phyloP scores from a whole-genome alignment of 768 basidiomycete genomes.

The Xanthoconium stramineum region DNA sequence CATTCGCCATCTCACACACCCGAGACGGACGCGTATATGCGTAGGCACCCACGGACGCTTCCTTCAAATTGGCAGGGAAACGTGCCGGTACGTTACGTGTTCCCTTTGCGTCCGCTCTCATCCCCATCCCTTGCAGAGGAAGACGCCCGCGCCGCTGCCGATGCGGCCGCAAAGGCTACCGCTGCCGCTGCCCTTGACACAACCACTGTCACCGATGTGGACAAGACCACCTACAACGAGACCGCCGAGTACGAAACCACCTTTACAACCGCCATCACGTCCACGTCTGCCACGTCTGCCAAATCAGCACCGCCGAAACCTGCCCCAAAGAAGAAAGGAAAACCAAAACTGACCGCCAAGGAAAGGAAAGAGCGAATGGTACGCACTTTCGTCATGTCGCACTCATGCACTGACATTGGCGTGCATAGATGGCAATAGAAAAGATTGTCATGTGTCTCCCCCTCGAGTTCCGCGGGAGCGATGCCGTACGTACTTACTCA shows the following conservation, averaged over 20 bases:
- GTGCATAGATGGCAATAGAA: constrained; percentile 55
- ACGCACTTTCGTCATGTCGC: constrained; percentile 17
- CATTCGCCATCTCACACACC: neutral
- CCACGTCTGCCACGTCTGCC: constrained; percentile 36
- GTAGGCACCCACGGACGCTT: constrained; percentile 59
- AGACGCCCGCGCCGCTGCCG: constrained; percentile 47
- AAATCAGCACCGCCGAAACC: constrained; percentile 41
- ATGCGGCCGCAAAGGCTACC: constrained; percentile 33
- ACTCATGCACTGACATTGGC: neutral
- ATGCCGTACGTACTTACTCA: constrained; percentile 60
- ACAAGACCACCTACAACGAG: constrained; percentile 31
- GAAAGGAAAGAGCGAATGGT: constrained; percentile 84
- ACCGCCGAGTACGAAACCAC: constrained; percentile 35
- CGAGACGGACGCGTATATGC: neutral
- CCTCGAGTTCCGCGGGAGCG: constrained; percentile 86
- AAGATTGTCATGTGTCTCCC: constrained; percentile 74
- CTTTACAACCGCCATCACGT: constrained; percentile 24
- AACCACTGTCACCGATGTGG: constrained; percentile 20
- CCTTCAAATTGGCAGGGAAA: constrained; percentile 54
- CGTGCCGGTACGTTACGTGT: constrained; percentile 50
- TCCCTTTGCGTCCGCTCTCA: neutral
- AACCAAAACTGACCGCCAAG: constrained; percentile 68
- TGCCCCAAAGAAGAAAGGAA: constrained; percentile 49
- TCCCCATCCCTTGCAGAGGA: constrained; percentile 44
- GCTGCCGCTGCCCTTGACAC: constrained; percentile 21